Conservation (phyloP, 331 rosid species). For the Quercus tomentella region DNA sequence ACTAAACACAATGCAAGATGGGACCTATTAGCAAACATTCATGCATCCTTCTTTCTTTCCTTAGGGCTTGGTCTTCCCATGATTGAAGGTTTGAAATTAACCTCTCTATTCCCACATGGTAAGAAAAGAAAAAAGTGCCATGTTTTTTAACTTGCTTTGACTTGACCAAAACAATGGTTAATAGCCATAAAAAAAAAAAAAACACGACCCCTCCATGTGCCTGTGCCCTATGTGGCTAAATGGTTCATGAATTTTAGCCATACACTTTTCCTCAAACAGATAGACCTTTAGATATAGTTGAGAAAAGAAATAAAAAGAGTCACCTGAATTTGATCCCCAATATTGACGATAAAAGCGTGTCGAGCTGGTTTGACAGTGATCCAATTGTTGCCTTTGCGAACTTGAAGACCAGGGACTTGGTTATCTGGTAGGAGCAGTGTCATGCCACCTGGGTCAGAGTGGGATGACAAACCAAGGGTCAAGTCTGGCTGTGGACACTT, state of each 20-base stretch:
- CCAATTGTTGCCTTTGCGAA: conserved; percentile 33
- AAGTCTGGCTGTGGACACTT: conserved; percentile 55
- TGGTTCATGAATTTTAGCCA: conserved; percentile 12
- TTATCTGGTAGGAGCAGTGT: conserved; percentile 40
- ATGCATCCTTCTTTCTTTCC: not conserved
- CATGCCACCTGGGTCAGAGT: conserved; percentile 59
- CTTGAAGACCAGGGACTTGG: conserved; percentile 47
- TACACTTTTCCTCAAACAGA: not conserved
- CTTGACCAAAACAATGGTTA: too few relatives aligned
- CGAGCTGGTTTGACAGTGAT: conserved; percentile 51
- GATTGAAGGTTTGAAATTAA: not conserved
- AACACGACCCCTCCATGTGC: conserved; percentile 34
- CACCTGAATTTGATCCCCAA: conserved; percentile 67
- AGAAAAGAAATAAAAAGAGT: not conserved
- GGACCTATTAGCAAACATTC: too few relatives aligned
- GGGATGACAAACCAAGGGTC: conserved; percentile 49
- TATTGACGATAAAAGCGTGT: conserved; percentile 51
- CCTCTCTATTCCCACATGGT: too few relatives aligned
- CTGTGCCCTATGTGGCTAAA: not conserved
- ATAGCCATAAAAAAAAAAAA: not conserved
- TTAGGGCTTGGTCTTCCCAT: not conserved
- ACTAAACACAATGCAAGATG: too few relatives aligned
- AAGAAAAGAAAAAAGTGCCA: not conserved
- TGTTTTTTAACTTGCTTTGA: too few relatives aligned
- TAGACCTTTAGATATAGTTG: not conserved